phyloP scores from a whole-genome alignment of 257 asterid species.

The Solanum dulcamara region DNA sequence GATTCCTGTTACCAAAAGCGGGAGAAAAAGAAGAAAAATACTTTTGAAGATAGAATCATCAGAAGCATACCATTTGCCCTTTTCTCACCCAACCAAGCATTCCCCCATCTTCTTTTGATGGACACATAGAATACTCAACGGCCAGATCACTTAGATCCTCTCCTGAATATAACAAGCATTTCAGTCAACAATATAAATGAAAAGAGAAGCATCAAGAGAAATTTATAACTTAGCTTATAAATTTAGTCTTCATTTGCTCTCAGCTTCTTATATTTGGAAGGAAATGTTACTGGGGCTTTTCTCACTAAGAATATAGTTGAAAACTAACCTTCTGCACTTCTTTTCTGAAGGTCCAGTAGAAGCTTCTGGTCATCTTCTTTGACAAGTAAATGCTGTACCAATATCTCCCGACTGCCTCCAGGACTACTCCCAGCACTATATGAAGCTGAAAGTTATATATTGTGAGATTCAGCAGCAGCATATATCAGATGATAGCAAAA shows the following conservation, averaged over 20 bases:
- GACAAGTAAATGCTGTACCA: conserved; percentile 91
- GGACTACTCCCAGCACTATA: conserved; percentile 45
- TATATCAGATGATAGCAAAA: background rate
- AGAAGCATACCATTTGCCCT: conserved; percentile 88
- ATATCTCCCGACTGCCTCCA: conserved; percentile 56
- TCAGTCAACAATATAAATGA: conserved; percentile 8
- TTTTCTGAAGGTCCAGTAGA: conserved; percentile 58
- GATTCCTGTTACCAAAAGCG: background rate
- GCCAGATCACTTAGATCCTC: conserved; percentile 97
- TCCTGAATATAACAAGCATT: conserved; percentile 39
- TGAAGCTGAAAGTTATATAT: conserved; percentile 41
- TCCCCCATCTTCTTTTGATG: conserved; percentile 94
- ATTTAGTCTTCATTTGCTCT: background rate
- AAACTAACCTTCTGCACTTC: conserved; percentile 57
- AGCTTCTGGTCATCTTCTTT: conserved; percentile 85
- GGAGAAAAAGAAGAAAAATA: background rate
- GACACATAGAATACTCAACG: conserved; percentile 73
- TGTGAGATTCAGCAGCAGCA: background rate
- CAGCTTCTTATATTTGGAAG: background rate
- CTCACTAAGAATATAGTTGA: background rate
- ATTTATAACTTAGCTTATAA: background rate
- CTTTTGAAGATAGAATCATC: conserved; percentile 22
- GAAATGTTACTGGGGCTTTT: background rate
- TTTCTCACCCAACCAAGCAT: conserved; percentile 99
- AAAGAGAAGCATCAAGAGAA: background rate